These are phyloP conservation scores for Phialophora verrucosa DNA, from an alignment of 2,329 filamentous ascomycete genomes.

Conservation along the genomic window DNA sequence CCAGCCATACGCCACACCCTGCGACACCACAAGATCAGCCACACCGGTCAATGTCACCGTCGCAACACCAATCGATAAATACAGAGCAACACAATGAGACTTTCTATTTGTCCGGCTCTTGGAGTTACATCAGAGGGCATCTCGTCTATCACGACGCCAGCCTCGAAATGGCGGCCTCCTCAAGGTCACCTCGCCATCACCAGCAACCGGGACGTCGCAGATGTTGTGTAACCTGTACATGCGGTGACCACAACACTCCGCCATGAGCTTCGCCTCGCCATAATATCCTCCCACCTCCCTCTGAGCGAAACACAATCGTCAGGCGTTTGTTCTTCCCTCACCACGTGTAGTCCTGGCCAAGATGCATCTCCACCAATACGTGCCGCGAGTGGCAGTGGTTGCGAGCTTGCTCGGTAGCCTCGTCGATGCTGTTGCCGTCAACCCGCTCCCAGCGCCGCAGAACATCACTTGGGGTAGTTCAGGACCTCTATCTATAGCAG, in stretches of 20 bases:
- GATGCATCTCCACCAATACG: conserved; percentile 13
- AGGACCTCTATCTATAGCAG: conserved; percentile 54
- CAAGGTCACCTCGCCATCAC: conserved; percentile 13
- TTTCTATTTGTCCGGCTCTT: neutral
- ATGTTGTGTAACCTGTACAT: conserved; percentile 16
- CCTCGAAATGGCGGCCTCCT: neutral
- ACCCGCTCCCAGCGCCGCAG: conserved; percentile 61
- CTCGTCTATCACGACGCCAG: neutral
- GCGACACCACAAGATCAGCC: neutral
- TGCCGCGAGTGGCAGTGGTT: conserved; percentile 6
- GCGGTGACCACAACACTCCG: conserved; percentile 7
- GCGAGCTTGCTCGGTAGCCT: conserved; percentile 10
- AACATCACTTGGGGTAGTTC: conserved; percentile 60
- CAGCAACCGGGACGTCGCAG: conserved; percentile 13
- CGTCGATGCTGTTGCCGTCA: conserved; percentile 54
- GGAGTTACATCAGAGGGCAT: conserved; percentile 19
- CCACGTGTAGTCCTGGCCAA: neutral
- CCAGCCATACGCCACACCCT: neutral
- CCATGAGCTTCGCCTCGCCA: conserved; percentile 10
- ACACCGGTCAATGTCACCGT: conserved; percentile 19
- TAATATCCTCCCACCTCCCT: conserved; percentile 9
- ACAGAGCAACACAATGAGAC: neutral
- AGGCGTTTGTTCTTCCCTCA: neutral
- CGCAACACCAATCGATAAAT: conserved; percentile 10
- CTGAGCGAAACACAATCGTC: neutral